These are phyloP conservation scores for Alternaria rosae DNA, from an alignment of 2,329 filamentous ascomycete genomes.

Conservation along the genomic window DNA sequence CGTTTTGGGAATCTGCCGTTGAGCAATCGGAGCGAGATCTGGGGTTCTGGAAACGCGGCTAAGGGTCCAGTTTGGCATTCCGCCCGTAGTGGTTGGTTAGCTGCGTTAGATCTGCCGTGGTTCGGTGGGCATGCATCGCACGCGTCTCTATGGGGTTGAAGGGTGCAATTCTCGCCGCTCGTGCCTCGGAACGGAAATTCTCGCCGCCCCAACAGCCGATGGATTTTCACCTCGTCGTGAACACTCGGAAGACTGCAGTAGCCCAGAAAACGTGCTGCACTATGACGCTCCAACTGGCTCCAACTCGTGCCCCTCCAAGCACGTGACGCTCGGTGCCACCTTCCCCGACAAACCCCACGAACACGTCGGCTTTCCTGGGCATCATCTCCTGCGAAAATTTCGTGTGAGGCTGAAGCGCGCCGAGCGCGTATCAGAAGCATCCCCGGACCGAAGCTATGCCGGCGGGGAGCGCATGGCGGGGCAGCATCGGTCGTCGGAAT, in stretches of 20 bases:
- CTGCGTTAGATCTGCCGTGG: slow-evolving; percentile 22
- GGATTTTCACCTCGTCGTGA: slow-evolving; percentile 2
- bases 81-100: slow-evolving; percentile 34
- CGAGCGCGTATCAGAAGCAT: slow-evolving; percentile 19
- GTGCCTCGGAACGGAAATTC: slow-evolving; percentile 33
- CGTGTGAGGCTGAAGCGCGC: slow-evolving; percentile 12
- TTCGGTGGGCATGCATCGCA: slow-evolving; percentile 21
- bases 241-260: slow-evolving; percentile 8
- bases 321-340: slow-evolving; percentile 31
- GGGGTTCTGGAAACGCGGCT: slow-evolving; percentile 31
- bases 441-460: slow-evolving; percentile 31
- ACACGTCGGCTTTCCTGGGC: slow-evolving; percentile 22
- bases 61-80: slow-evolving; percentile 16
- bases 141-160: slow-evolving; percentile 14
- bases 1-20: slow-evolving; percentile 21
- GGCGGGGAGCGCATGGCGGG: slow-evolving; percentile 35
- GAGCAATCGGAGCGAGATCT: slow-evolving; percentile 16
- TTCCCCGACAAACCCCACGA: slow-evolving; percentile 27
- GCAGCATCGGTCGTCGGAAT: slow-evolving; percentile 36
- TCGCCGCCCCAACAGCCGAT: slow-evolving; percentile 29
- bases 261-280: slow-evolving; percentile 27
- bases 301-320: slow-evolving; percentile 7
- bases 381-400: slow-evolving; percentile 12
- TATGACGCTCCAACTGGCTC: slow-evolving; percentile 21
- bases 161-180: slow-evolving; percentile 18